Evolutionary conservation across 352 stramenopile genomes (phyloP), one percentile per base, ranked within the genome.

Genomic region (Phytophthora niederhauseri): DNA sequence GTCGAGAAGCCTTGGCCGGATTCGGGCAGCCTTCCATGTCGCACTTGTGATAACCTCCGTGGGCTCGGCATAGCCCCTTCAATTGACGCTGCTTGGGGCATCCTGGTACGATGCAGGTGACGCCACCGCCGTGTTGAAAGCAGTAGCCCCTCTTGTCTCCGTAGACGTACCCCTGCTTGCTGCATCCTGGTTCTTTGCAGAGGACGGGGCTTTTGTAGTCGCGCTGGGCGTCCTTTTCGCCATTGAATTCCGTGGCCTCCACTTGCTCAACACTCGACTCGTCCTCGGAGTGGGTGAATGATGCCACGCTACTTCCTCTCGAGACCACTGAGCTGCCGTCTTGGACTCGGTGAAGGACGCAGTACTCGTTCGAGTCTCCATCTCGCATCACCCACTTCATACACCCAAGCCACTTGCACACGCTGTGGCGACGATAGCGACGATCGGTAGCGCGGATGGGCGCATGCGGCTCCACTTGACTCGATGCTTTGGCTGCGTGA

Each of bases 141-240:
- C 50, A 68, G 28, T 50, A 68, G 1, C 61, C 61, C 3, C 17
- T 52, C 20, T 36, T 55, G 8, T 6, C 38, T 36, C 43, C 24
- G 22, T 17, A 15, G 38, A 6, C 2, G 7, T 36, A 36, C 0
- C 30, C 30, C 8, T 36, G 7, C 30, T 43, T 66, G 3, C 9
- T 22, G 7, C 59, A 66, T 19, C 59, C 59, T 31, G 49, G 59
- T 31, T 57, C 49, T 15, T 45, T 34, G 48, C 58, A 65, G 30
- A 36, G 30, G 30, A 36, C 3, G 30, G 30, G 30, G 30, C 30
- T 36, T 9, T 36, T 36, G 30, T 36, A 12, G 30, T 36, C 30
- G 30, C 30, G 7, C 7, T 36, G 7, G 30, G 12, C 26, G 26
- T 30, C 6, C 6, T 30, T 7, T 6, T 30, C 26, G 26, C 6